These are phyloP conservation scores for Deinandra increscens DNA, from an alignment of 129 eudicot genomes.

Conservation along the genomic window DNA sequence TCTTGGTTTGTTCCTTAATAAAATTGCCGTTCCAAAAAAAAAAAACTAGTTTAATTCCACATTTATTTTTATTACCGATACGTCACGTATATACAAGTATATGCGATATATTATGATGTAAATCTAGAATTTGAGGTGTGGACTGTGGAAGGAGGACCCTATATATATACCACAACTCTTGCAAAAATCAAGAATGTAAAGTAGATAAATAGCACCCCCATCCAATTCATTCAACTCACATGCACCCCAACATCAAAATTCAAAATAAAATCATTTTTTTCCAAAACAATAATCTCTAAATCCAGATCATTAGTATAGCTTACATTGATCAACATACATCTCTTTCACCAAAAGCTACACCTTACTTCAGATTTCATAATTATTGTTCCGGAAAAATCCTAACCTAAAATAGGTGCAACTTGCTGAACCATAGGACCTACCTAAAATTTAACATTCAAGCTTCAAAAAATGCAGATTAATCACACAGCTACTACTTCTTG, in stretches of 20 bases:
- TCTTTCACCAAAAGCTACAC: neutral
- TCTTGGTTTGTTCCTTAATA: too few species aligned
- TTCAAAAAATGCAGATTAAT: slow-evolving; percentile 6
- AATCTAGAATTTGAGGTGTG: too few species aligned
- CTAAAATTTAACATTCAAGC: slow-evolving; percentile 23
- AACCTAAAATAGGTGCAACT: slow-evolving; percentile 20
- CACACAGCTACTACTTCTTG: slow-evolving; percentile 63
- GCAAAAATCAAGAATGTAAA: slow-evolving; percentile 21
- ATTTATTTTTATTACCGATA: too few species aligned
- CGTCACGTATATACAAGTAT: too few species aligned
- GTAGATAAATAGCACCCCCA: slow-evolving; percentile 44
- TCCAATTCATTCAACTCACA: slow-evolving; percentile 36
- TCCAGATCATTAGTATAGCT: slow-evolving; percentile 11
- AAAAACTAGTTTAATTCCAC: too few species aligned
- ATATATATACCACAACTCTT: neutral
- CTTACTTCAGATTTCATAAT: slow-evolving; percentile 18
- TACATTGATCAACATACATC: slow-evolving; percentile 17
- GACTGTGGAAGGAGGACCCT: too few species aligned
- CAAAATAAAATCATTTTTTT: slow-evolving; percentile 14
- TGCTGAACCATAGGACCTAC: slow-evolving; percentile 29
- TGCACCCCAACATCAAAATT: slow-evolving; percentile 25
- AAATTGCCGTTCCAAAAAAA: too few species aligned
- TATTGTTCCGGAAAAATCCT: slow-evolving; percentile 8
- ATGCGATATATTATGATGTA: too few species aligned
- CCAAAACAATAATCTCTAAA: slow-evolving; percentile 2